Percentiles rank a stretch among this genome's conserved stretches.
Evolutionary conservation across 2,329 filamentous ascomycete genomes (phyloP).

Genomic region (Sarocladium oryzae): DNA sequence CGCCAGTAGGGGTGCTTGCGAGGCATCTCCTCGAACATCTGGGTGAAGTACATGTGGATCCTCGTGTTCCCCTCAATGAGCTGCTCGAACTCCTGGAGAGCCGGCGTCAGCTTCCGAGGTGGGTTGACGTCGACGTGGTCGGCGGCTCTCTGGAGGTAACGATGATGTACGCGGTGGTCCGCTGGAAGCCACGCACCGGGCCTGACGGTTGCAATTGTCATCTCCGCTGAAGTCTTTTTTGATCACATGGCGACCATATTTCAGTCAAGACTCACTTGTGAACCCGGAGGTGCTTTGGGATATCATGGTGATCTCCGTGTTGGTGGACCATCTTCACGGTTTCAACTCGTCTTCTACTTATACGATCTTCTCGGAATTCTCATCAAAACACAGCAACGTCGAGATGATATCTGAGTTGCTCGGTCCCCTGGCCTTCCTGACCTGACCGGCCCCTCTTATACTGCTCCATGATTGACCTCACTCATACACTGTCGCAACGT

Average conservation of each 20-base stretch:
- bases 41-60: slow-evolving; percentile 58
- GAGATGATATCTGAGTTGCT: too few species aligned
- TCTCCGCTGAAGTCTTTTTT: too few species aligned
- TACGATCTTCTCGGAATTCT: too few species aligned
- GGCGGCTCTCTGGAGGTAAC: slow-evolving; percentile 55
- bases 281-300: slow-evolving; percentile 40
- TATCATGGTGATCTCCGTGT: slow-evolving; percentile 43
- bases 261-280: slow-evolving; percentile 32
- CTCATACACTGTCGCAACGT: too few species aligned
- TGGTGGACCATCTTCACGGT: slow-evolving; percentile 46
- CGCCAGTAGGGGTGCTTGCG: slow-evolving; percentile 50
- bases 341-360: too few species aligned
- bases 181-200: slow-evolving; percentile 56
- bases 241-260: too few species aligned
- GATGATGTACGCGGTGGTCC: slow-evolving; percentile 54
- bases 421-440: too few species aligned
- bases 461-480: too few species aligned
- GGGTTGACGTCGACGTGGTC: slow-evolving; percentile 46
- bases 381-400: too few species aligned
- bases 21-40: slow-evolving; percentile 65
- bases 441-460: too few species aligned
- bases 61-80: slow-evolving; percentile 59
- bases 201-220: slow-evolving; percentile 26
- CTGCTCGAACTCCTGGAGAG: slow-evolving; percentile 56
- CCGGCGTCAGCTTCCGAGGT: slow-evolving; percentile 46